Evolutionary conservation across 257 asterid species (phyloP).

Genomic region (Paraleonurus japonicus): DNA sequence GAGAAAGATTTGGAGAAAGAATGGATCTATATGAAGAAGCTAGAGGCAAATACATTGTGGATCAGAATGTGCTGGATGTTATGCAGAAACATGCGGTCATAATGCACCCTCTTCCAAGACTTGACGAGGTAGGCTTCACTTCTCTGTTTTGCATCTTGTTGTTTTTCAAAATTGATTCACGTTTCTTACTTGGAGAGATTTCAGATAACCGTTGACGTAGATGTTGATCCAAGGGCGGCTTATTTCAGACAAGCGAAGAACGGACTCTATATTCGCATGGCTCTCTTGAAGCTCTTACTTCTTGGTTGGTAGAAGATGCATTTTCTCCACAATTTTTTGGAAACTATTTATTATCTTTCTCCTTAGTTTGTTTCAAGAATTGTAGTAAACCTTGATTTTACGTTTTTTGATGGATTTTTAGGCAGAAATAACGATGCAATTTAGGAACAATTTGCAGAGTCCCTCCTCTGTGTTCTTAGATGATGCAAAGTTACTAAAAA

Average conservation of each 20-base stretch:
- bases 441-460: neutral
- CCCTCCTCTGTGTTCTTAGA: neutral
- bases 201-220: slow-evolving; percentile 80
- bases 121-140: slow-evolving; percentile 63
- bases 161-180: neutral
- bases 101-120: slow-evolving; percentile 97
- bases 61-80: slow-evolving; percentile 47
- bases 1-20: slow-evolving; percentile 83
- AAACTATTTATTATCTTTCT: neutral
- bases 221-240: slow-evolving; percentile 77
- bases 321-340: neutral
- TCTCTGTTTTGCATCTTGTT: neutral
- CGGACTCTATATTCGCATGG: slow-evolving; percentile 84
- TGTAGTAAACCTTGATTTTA: neutral
- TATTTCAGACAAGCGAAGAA: slow-evolving; percentile 88
- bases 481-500: neutral
- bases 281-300: slow-evolving; percentile 80
- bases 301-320: slow-evolving; percentile 61
- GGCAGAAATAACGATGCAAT: neutral
- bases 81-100: slow-evolving; percentile 92
- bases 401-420: neutral
- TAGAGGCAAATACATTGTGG: slow-evolving; percentile 82
- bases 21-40: slow-evolving; percentile 79
- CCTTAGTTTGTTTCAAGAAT: neutral
- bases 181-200: neutral